Percentiles rank a stretch among this genome's conserved stretches.
phyloP scores from a whole-genome alignment of 306 rosid genomes.

The Trifolium repens region DNA sequence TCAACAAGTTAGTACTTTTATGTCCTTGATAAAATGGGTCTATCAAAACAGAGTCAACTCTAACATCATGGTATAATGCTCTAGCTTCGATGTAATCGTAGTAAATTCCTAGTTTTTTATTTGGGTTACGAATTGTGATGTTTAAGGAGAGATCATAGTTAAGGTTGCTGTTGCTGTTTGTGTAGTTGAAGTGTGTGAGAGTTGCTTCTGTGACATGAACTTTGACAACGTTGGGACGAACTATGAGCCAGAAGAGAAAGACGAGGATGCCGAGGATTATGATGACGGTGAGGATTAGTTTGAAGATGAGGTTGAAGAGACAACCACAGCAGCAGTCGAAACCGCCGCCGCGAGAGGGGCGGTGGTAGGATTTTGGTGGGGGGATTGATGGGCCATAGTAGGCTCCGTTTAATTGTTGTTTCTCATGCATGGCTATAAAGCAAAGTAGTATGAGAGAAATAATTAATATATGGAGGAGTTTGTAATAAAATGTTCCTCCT shows the following conservation, averaged over 20 bases:
- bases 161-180: conserved; percentile 34
- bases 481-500: not conserved
- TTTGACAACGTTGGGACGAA: conserved; percentile 50
- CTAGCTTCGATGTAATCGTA: conserved; percentile 68
- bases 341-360: conserved; percentile 52
- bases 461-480: not conserved
- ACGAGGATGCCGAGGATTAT: conserved; percentile 40
- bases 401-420: conserved; percentile 71
- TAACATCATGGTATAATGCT: conserved; percentile 48
- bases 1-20: conserved; percentile 55
- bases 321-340: conserved; percentile 43
- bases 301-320: conserved; percentile 45
- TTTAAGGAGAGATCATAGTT: conserved; percentile 47
- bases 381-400: conserved; percentile 87
- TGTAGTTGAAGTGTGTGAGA: conserved; percentile 48
- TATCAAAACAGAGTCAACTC: conserved; percentile 37
- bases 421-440: conserved; percentile 50
- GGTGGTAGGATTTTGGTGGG: conserved; percentile 53
- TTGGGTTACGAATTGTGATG: conserved; percentile 67
- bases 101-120: conserved; percentile 69
- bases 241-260: conserved; percentile 53
- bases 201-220: conserved; percentile 52
- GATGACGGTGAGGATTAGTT: conserved; percentile 41
- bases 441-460: not conserved
- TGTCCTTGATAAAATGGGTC: conserved; percentile 69